Evolutionary conservation across 176 grass and related monocot genomes (phyloP).

Genomic region (Elymus sibiricus): DNA sequence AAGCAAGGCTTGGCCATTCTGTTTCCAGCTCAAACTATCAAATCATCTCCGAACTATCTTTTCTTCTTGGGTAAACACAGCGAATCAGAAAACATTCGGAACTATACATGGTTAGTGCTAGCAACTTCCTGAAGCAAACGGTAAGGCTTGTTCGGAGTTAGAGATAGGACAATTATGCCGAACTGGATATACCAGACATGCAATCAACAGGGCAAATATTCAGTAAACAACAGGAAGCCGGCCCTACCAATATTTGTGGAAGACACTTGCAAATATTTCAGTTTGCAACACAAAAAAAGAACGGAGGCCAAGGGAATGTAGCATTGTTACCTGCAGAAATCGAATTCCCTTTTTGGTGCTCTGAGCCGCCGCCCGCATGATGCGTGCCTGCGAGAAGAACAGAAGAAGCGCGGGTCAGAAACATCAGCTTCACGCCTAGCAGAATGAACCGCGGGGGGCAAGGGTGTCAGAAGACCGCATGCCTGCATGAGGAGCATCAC

Average conservation of each 20-base stretch:
- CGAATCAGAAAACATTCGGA: background rate
- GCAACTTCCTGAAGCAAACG: background rate
- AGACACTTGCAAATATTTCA: background rate
- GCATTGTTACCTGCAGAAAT: too few relatives aligned
- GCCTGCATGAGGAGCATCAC: too few relatives aligned
- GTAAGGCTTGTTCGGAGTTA: background rate
- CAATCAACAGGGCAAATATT: background rate
- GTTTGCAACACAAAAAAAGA: too few relatives aligned
- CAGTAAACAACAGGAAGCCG: background rate
- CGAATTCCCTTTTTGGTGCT: too few relatives aligned
- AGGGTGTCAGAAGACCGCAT: too few relatives aligned
- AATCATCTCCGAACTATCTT: background rate
- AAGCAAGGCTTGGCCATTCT: background rate
- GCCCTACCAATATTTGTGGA: background rate
- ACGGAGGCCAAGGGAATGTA: too few relatives aligned
- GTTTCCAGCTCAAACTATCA: background rate
- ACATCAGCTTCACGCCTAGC: background rate
- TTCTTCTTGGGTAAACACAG: background rate
- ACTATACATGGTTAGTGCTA: background rate
- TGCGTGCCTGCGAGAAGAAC: too few relatives aligned
- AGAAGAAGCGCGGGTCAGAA: background rate
- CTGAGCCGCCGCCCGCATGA: too few relatives aligned
- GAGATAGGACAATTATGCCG: background rate
- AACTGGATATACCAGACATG: background rate
- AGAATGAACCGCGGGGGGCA: background rate